phyloP scores from a whole-genome alignment of 2,329 filamentous ascomycete species.

The Diaporthe sp. region DNA sequence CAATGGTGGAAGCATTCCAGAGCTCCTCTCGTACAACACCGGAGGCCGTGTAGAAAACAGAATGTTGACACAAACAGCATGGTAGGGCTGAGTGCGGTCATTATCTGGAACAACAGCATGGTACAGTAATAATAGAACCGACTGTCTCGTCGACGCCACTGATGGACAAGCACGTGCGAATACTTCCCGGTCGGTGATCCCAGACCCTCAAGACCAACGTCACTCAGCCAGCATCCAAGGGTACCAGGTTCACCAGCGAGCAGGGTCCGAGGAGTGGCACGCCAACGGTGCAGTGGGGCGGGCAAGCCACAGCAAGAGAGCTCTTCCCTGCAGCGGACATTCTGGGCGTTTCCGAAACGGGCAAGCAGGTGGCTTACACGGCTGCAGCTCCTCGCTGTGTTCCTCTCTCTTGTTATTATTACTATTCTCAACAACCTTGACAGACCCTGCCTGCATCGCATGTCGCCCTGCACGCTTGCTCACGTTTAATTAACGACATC shows the following conservation, averaged over 20 bases:
- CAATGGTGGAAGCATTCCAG: not conserved
- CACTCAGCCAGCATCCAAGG: not conserved
- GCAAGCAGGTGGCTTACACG: conserved; percentile 23
- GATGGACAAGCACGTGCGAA: conserved; percentile 5
- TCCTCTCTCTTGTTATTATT: not conserved
- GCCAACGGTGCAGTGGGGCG: conserved; percentile 3
- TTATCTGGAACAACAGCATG: not conserved
- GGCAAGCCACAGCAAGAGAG: conserved; percentile 19
- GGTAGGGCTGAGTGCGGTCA: conserved; percentile 7
- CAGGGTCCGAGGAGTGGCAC: not conserved
- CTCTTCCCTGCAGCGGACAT: conserved; percentile 12
- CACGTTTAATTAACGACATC: not conserved
- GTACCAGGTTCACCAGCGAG: not conserved
- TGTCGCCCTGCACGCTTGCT: not conserved
- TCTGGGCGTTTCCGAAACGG: conserved; percentile 7
- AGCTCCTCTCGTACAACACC: not conserved
- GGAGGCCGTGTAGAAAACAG: not conserved
- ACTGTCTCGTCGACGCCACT: not conserved
- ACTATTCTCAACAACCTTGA: conserved; percentile 2
- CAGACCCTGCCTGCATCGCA: conserved; percentile 11
- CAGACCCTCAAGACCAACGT: conserved; percentile 5
- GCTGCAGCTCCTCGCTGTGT: conserved; percentile 12
- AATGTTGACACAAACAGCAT: not conserved
- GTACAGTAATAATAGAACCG: not conserved
- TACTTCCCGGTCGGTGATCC: not conserved